Percentiles rank a stretch among this genome's conserved stretches.
Evolutionary conservation across 2,329 filamentous ascomycete genomes (phyloP).

Genomic region (Hypoxylon sp.): DNA sequence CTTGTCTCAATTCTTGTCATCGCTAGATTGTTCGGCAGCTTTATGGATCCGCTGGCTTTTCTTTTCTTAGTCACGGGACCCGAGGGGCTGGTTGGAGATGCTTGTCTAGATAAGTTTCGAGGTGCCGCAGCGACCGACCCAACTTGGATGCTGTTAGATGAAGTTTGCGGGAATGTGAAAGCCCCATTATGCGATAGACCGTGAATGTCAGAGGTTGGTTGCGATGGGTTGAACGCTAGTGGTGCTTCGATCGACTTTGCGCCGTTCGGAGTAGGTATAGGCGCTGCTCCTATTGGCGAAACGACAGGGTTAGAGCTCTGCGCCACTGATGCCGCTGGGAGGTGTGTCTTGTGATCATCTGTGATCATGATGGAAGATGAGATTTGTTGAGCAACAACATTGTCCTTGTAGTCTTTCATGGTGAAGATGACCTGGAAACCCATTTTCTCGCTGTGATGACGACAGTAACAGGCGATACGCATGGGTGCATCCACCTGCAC

Average conservation of each 20-base stretch:
- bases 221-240: constrained; percentile 63
- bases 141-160: constrained; percentile 52
- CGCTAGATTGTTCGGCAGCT: constrained; percentile 75
- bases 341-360: constrained; percentile 93
- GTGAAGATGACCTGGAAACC: constrained; percentile 96
- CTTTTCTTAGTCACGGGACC: constrained; percentile 80
- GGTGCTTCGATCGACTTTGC: constrained; percentile 47
- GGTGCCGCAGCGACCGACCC: constrained; percentile 55
- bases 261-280: constrained; percentile 38
- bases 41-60: constrained; percentile 75
- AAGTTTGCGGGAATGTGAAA: constrained; percentile 51
- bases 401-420: constrained; percentile 80
- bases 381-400: constrained; percentile 83
- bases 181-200: constrained; percentile 60
- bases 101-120: constrained; percentile 74
- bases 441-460: constrained; percentile 91
- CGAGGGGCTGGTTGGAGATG: constrained; percentile 71
- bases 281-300: constrained; percentile 21
- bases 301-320: constrained; percentile 31
- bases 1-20: constrained; percentile 83
- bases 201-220: constrained; percentile 71
- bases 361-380: constrained; percentile 95
- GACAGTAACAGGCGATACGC: constrained; percentile 97
- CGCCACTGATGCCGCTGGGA: constrained; percentile 50
- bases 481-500: constrained; percentile 87